Conservation (phyloP, 2,329 filamentous ascomycete genomes). For the Biscogniauxia mediterranea region DNA sequence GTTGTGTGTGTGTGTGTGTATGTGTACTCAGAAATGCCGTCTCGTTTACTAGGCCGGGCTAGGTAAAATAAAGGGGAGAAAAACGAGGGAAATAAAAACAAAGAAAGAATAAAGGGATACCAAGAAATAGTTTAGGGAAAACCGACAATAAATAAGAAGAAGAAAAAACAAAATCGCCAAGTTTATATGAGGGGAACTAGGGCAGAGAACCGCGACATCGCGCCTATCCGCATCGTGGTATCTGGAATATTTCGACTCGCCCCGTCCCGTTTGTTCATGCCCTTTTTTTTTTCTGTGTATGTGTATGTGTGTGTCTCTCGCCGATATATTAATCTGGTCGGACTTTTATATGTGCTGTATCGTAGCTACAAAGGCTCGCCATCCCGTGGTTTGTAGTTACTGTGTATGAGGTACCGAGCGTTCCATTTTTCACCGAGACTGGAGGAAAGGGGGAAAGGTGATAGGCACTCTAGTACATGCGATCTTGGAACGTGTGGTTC, state of each 20-base stretch:
- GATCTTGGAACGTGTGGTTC: constrained; percentile 42
- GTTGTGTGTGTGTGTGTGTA: no score
- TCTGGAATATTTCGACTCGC: constrained; percentile 17
- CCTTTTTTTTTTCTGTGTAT: constrained; percentile 11
- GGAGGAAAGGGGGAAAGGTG: no score
- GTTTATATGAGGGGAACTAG: constrained; percentile 7
- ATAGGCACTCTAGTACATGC: constrained; percentile 27
- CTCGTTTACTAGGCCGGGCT: not conserved
- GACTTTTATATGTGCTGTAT: no score
- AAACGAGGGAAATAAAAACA: constrained; percentile 6
- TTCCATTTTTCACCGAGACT: no score
- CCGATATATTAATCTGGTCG: no score
- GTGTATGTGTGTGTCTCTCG: not conserved
- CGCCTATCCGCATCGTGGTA: constrained; percentile 10
- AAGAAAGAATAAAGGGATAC: constrained; percentile 13
- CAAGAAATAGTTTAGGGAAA: constrained; percentile 1
- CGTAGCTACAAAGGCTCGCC: not conserved
- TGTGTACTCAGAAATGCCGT: no score
- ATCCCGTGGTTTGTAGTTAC: not conserved
- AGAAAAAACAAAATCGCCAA: constrained; percentile 11
- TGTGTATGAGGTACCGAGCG: no score
- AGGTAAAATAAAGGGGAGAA: not conserved
- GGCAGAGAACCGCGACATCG: no score
- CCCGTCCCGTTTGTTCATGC: constrained; percentile 11
- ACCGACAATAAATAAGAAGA: no score